Evolutionary conservation across 1,139 yeast species (phyloP).

Genomic region (Yarrowia galli): DNA sequence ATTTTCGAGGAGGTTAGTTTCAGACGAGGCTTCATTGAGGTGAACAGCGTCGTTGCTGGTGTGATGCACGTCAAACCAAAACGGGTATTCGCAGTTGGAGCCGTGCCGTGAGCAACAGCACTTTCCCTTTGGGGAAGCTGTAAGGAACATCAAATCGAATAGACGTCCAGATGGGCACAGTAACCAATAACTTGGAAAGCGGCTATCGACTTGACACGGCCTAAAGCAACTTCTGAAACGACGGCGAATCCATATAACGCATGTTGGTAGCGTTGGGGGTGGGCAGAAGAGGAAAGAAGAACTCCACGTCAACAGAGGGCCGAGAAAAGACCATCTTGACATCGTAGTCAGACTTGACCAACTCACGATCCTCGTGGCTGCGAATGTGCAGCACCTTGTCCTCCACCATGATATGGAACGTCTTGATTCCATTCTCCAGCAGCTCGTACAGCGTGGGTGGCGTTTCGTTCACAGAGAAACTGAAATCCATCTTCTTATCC

Average conservation of each 20-base stretch:
- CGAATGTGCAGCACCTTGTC: conserved; percentile 52
- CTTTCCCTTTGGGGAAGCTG: not conserved
- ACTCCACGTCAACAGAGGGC: conserved; percentile 42
- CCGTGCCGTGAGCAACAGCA: not conserved
- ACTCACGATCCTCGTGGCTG: conserved; percentile 42
- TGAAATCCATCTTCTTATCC: conserved; percentile 59
- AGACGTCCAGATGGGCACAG: not conserved
- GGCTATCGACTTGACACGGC: too few relatives aligned
- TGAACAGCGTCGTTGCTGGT: not conserved
- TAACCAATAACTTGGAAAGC: not conserved
- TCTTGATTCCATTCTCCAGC: conserved; percentile 71
- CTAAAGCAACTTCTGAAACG: conserved; percentile 27
- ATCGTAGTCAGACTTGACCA: conserved; percentile 47
- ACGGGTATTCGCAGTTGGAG: not conserved
- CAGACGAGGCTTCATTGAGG: not conserved
- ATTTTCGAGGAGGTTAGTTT: not conserved
- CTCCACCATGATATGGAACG: conserved; percentile 61
- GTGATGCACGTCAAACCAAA: conserved; percentile 2
- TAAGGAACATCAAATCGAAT: not conserved
- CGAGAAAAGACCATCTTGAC: conserved; percentile 49
- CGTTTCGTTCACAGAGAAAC: conserved; percentile 62
- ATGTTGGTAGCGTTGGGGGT: conserved; percentile 19
- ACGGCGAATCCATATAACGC: conserved; percentile 34
- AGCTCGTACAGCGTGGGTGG: conserved; percentile 75
- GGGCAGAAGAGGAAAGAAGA: conserved; percentile 39